A percentile compares a stretch with the other conserved stretches of the same genome.
Evolutionary conservation across 352 stramenopile genomes (phyloP).

Genomic region (Pythium brachiatum): DNA sequence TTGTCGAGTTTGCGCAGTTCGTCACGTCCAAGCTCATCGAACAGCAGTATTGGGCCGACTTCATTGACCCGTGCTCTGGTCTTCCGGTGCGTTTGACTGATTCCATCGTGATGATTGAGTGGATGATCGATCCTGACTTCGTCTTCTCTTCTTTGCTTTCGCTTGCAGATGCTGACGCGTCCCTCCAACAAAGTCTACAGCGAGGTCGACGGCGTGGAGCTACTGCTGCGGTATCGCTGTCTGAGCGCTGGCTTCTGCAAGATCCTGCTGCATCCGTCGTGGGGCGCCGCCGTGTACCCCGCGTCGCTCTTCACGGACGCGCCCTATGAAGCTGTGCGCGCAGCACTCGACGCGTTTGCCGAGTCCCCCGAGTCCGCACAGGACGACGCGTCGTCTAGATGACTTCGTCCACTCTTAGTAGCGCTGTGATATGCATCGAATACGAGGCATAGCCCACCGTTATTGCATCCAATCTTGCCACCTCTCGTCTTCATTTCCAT

Average conservation of each 20-base stretch:
- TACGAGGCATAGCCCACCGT: neutral
- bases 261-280: slow-evolving; percentile 94
- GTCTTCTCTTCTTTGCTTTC: no score
- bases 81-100: slow-evolving; percentile 69
- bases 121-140: no score
- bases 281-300: slow-evolving; percentile 95
- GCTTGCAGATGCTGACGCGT: slow-evolving; percentile 84
- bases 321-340: slow-evolving; percentile 76
- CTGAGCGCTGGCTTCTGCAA: slow-evolving; percentile 94
- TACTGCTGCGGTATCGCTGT: slow-evolving; percentile 81
- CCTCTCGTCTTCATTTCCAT: neutral
- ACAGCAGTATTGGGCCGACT: slow-evolving; percentile 93
- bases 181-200: slow-evolving; percentile 95
- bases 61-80: slow-evolving; percentile 97
- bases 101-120: no score
- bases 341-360: slow-evolving; percentile 36
- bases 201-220: slow-evolving; percentile 94
- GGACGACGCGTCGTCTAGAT: neutral
- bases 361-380: slow-evolving; percentile 8
- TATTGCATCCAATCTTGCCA: neutral
- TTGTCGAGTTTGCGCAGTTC: slow-evolving; percentile 90
- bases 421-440: neutral
- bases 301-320: slow-evolving; percentile 95
- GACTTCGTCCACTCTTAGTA: neutral
- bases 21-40: slow-evolving; percentile 78